Evolutionary conservation across 192 early-diverging fungal species (phyloP), one percentile per base, ranked within the genome.

Genomic region (Tieghemiomyces parasiticus): DNA sequence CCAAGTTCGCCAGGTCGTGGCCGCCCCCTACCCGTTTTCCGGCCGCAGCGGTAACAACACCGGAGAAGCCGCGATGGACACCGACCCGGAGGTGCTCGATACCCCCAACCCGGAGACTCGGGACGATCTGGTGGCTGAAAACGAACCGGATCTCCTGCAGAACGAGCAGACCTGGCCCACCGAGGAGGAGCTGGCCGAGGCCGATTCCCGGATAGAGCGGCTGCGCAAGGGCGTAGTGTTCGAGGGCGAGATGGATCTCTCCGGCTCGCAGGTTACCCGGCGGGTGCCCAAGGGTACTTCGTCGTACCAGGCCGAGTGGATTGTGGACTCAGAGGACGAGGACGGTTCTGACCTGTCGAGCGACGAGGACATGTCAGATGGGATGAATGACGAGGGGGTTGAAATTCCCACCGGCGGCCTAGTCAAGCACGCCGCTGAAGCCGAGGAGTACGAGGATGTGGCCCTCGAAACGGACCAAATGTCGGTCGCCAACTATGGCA

Each of bases 161-260:
- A 92, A 86, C 58, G 95, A 98, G 74, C 95, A 98, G 70, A 98
- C 95, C 32, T 98, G 95, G 95, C 95, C 95, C 10, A 95, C 92
- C 16, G 91, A 94, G 61, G 88, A 96, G 68, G 95, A 98, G 72
- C 70, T 93, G 70, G 77, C 70, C 42, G 89, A 81, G 35, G 90
- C 85, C 62, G 84, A 89, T 62, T 65, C 67, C 46, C 67, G 70
- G 44, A 63, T 71, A 9, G 63, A 66, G 26, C 61, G 58, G 46
- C 48, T 59, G 24, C 46, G 47, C 16, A 35, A 38, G 16, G 64
- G 64, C 8, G 64, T 61, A 28, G 50, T 52, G 22, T 14, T 14
- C 50, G 50, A 52, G 30, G 50, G 50, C 6, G 50, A 52, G 8
- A 52, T 52, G 19, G 50, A 52, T 25, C 19, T 52, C 1, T 52